Evolutionary conservation across 208 protist species (phyloP), one percentile per base, ranked within the genome.

Genomic region (Crithidia acanthocephali): DNA sequence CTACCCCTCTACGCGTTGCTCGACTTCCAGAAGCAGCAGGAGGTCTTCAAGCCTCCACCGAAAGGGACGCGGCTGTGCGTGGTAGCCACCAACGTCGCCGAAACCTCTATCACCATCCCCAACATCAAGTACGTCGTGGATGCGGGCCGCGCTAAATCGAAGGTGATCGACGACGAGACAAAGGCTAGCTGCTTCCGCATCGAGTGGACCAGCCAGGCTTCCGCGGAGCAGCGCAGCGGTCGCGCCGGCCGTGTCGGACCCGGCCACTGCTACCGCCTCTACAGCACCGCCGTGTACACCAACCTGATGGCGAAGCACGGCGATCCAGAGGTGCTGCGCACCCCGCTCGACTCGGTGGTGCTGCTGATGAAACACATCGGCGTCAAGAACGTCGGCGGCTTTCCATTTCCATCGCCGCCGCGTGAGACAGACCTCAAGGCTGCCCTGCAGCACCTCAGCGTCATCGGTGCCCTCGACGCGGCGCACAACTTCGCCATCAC

Each of bases 91-190:
- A 99, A 99, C 85, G 94, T 99, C 1, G 99, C 99, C 20, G 99
- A 99, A 83, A 99, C 99, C 5, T 99, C 99, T 53, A 86, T 99
- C 25, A 99, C 99, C 2, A 99, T 99, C 63, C 98, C 98, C 22
- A 96, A 97, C 65, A 98, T 99, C 70, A 79, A 86, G 48, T 99
- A 99, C 86, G 99, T 99, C 27, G 98, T 99, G 16, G 99, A 99
- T 78, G 88, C 97, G 23, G 98, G 98, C 18, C 94, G 98, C 44
- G 94, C 93, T 33, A 99, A 99, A 80, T 94, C 95, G 48, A 99
- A 99, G 77, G 81, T 86, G 30, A 98, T 99, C 78, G 98, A 99
- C 79, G 70, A 97, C 10, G 93, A 96, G 68, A 98, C 98, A 4
- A 95, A 98, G 42, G 99, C 99, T 74, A 98, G 99, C 69, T 95